Base-by-base conservation (phyloP, 441 rosid genomes). In the Melastoma candidum region DNA sequence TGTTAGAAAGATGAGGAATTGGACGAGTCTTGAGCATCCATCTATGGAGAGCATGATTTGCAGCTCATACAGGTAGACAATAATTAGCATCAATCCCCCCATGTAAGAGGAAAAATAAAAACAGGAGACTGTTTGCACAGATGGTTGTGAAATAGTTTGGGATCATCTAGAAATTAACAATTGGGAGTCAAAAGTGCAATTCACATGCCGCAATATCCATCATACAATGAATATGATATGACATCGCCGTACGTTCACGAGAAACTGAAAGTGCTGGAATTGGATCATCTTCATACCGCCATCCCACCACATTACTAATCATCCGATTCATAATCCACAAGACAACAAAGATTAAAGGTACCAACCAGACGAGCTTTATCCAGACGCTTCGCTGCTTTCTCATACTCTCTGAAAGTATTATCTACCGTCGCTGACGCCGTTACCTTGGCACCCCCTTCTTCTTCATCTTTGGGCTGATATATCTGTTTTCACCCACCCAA, bases 371-470 rank as follows among this genome's bases (percentile, higher is more conserved):
- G 72, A 47, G 86, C 64, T 71, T 72, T 77, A 8, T 67, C 81
- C 2, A 93, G 57, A 50, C 90, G 86, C 61, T 75, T 86, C 12
- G 97, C 97, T 10, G 98, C 97, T 57, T 71, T 71, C 67, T 88
- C 87, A 61, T 78, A 81, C 64, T 84, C 88, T 57, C 76, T 82
- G n/a, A 69, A 65, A 64, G 53, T 74, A 73, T 77, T 75, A 66
- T 79, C 75, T 7, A 0, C 7, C 9, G 8, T 36, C 43, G 7
- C 43, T 17, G 22, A 17, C 25, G 12, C 74, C 4, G 73, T 68
- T 17, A 84, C 86, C 71, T 82, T 77, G 49, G 88, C 83, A 74
- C 74, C 92, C 56, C 78, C 92, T 54, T 75, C 92, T 58, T 79
- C 92, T 54, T 63, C 85, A 68, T 93, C 98, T 71, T 69, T 69